Evolutionary conservation across 345 rosid species (phyloP).

Genomic region (Clausena lansium): DNA sequence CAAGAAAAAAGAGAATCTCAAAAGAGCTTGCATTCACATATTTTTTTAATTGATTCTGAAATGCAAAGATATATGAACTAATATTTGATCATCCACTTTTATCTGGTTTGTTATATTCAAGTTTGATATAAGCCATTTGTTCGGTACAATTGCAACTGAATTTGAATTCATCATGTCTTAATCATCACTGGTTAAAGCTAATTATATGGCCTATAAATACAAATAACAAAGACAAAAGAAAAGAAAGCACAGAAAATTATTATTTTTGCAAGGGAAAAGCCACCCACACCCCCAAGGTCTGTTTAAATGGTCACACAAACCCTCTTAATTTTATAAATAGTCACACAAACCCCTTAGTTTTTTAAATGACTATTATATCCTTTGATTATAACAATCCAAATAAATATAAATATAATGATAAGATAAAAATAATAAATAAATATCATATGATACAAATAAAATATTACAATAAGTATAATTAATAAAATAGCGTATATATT

Average conservation of each 20-base stretch:
- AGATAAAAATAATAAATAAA: no score
- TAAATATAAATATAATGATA: no score
- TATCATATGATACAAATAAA: no score
- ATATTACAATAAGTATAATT: no score
- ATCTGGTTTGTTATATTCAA: background rate
- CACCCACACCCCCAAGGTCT: no score
- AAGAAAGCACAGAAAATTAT: background rate
- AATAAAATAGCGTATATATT: no score
- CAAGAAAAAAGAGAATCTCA: conserved; percentile 11
- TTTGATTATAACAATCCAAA: no score
- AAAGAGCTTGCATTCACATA: background rate
- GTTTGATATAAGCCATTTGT: background rate
- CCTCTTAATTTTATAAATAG: no score
- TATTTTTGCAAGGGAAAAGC: no score
- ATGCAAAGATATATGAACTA: background rate
- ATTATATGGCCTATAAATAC: background rate
- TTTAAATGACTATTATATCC: no score
- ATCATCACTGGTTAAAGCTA: background rate
- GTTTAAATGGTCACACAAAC: no score
- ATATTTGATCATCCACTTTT: background rate
- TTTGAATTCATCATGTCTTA: background rate
- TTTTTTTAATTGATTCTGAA: background rate
- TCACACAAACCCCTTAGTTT: no score
- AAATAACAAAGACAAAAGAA: background rate
- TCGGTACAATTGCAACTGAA: background rate